Evolutionary conservation across 306 rosid species (phyloP).

Genomic region (Dicorynia guianensis): DNA sequence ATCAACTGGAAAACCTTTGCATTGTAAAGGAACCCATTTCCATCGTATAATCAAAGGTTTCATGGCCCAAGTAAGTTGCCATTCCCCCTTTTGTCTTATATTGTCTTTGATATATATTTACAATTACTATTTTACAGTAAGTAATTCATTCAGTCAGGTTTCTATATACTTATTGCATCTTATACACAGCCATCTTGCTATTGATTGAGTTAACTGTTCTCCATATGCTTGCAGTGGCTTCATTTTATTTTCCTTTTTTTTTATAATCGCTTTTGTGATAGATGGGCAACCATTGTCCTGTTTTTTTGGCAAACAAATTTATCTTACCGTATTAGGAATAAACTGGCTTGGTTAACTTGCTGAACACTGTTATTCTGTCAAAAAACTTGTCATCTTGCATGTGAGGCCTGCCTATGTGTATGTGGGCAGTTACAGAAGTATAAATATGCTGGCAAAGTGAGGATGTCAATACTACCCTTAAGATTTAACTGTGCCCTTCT

Average conservation of each 20-base stretch:
- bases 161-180: neutral
- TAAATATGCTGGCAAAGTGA: neutral
- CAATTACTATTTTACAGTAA: neutral
- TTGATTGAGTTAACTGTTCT: neutral
- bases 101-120: neutral
- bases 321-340: neutral
- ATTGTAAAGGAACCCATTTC: conserved; percentile 79
- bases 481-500: conserved; percentile 4
- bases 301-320: neutral
- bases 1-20: conserved; percentile 86
- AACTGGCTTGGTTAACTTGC: neutral
- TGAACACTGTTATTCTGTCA: conserved; percentile 16
- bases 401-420: conserved; percentile 14
- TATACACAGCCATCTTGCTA: neutral
- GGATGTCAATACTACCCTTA: conserved; percentile 18
- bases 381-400: conserved; percentile 21
- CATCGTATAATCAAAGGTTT: conserved; percentile 94
- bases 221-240: neutral
- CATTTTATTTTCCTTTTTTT: too few species aligned
- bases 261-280: too few species aligned
- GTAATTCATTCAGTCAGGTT: too few species aligned
- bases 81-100: conserved; percentile 12
- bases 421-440: neutral
- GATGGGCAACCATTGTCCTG: neutral
- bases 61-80: conserved; percentile 91